Percentiles rank a stretch among this genome's conserved stretches.
These are phyloP conservation scores for Suhomyces guaymorum DNA, from an alignment of 1,139 yeast genomes.

Conservation along the genomic window DNA sequence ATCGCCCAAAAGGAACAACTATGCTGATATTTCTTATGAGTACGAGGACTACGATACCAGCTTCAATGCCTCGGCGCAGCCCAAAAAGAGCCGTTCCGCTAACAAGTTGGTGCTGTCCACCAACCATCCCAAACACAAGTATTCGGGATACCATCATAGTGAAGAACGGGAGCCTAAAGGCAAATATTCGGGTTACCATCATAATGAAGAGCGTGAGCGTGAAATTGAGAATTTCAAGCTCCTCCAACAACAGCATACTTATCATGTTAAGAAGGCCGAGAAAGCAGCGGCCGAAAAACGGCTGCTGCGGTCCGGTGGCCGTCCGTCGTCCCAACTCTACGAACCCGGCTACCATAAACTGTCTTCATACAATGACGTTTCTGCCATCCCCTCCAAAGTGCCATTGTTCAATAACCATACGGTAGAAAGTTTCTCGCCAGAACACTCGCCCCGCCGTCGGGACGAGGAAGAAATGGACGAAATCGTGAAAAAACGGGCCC, in stretches of 20 bases:
- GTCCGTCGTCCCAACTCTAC: conserved; percentile 21
- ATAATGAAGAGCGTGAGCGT: conserved; percentile 30
- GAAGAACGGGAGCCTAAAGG: conserved; percentile 35
- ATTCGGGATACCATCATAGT: conserved; percentile 15
- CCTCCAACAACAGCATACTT: conserved; percentile 36
- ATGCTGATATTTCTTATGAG: conserved; percentile 22
- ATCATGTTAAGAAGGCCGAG: conserved; percentile 27
- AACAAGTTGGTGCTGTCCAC: conserved; percentile 22
- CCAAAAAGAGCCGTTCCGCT: conserved; percentile 22
- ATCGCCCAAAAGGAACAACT: conserved; percentile 19
- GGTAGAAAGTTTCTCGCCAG: conserved; percentile 30
- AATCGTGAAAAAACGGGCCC: conserved; percentile 37
- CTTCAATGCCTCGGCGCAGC: conserved; percentile 19
- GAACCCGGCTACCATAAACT: conserved; percentile 13
- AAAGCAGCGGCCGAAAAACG: conserved; percentile 7
- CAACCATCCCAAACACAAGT: conserved; percentile 24
- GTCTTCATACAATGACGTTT: conserved; percentile 20
- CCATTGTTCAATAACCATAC: conserved; percentile 26
- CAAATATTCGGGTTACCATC: conserved; percentile 25
- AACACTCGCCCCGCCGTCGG: conserved; percentile 21
- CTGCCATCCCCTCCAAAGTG: conserved; percentile 10
- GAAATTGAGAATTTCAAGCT: conserved; percentile 35
- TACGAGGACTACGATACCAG: conserved; percentile 29
- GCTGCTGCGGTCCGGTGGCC: conserved; percentile 11
- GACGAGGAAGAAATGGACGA: conserved; percentile 28